Percentiles rank a stretch among this genome's conserved stretches.
Conservation (phyloP, 768 basidiomycete species). For the Fistulinella prunicolor region DNA sequence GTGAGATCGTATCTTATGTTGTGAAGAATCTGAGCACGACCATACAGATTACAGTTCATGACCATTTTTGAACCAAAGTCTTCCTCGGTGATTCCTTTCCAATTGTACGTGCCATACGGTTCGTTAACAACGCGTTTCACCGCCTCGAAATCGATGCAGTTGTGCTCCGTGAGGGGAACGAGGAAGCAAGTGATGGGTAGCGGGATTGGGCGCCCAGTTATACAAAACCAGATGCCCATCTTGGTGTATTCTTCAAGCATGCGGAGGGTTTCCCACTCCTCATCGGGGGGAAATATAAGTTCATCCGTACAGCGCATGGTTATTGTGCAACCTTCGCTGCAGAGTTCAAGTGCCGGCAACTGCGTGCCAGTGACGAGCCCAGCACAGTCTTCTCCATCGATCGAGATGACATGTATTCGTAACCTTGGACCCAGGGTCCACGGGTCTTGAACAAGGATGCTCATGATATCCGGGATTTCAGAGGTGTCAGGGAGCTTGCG, state of each 20-base stretch:
- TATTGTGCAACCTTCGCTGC: constrained; percentile 29
- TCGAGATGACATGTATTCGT: constrained; percentile 61
- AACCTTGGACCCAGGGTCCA: constrained; percentile 56
- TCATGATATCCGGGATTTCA: constrained; percentile 51
- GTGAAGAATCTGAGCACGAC: constrained; percentile 54
- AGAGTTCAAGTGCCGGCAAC: constrained; percentile 48
- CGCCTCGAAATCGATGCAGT: constrained; percentile 54
- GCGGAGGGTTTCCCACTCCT: constrained; percentile 45
- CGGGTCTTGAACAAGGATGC: constrained; percentile 61
- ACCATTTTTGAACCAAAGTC: constrained; percentile 52
- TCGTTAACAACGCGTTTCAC: constrained; percentile 50
- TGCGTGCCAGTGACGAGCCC: constrained; percentile 67
- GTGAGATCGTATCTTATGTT: constrained; percentile 63
- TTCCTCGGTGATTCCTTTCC: constrained; percentile 49
- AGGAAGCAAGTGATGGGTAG: constrained; percentile 58
- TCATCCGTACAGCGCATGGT: constrained; percentile 48
- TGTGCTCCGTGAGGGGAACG: constrained; percentile 54
- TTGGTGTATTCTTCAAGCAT: constrained; percentile 67
- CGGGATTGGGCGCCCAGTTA: constrained; percentile 55
- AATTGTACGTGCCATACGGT: constrained; percentile 52
- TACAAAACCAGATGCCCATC: constrained; percentile 57
- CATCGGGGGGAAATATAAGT: constrained; percentile 44
- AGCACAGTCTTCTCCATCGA: constrained; percentile 49
- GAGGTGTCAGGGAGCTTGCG: constrained; percentile 40
- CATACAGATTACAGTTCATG: constrained; percentile 52